Base-by-base conservation (phyloP, 805 yeast genomes). In the Kazachstania kunashirensis region DNA sequence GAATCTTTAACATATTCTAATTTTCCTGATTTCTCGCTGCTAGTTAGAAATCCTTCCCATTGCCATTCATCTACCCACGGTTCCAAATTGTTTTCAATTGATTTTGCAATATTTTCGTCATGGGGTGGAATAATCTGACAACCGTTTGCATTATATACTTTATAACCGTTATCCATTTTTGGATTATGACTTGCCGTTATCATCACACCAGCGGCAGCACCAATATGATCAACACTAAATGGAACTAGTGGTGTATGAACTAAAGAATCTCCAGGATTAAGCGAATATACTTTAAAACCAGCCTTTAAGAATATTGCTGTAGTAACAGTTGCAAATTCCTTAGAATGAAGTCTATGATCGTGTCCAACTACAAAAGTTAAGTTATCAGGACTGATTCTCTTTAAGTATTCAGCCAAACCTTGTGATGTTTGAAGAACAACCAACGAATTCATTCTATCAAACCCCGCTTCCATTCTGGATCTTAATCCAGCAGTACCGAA, bases 401-500 rank as follows among this genome's bases (percentile, higher is more conserved):
- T 50, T 34, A 63, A 66, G 41, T 79, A 79, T 33, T 57, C 55
- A 0, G 84, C 77, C 14, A 83, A 59, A 1, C 94, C 95, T 48
- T 85, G 95, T 0, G 96, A 77, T 0, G 97, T 88, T 62, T 89
- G 97, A 31, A 84, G 52, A 1, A 89, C 81, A 0, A 96, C 85
- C 13, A 89, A 79, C 43, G 79, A 80, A 57, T 92, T 89, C 89
- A 92, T 82, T 47, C 86, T 73, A 36, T 75, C 71, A 53, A 83
- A 86, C 0, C 98, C 97, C 0, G 96, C 85, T 43, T 78, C 88
- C 96, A 92, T 86, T 16, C 68, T 63, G 2, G 94, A 74, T 19
- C 98, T 66, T 33, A 92, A 70, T 0, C 96, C 97, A 2, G 97
- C 96, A 0, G 97, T 89, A 0, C 97, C 97, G 59, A 89, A 89